Evolutionary conservation across 1,139 yeast genomes (phyloP), one percentile per base, ranked within the genome.

Genomic region (Arxiozyma bovina): DNA sequence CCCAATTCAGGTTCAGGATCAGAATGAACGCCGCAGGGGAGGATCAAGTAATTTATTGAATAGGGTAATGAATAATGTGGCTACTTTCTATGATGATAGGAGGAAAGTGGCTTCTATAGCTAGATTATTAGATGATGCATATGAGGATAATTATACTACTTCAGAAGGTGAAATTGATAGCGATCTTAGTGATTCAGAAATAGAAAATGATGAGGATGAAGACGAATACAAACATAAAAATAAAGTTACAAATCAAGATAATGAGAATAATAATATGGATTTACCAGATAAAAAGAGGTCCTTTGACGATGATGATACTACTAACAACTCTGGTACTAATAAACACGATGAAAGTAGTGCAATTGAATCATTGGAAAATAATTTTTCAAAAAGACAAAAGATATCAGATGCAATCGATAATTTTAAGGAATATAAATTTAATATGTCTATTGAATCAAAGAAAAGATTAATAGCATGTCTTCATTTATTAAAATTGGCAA

Each of bases 401-500:
- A 57, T 68, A 18, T 58, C 69, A 1, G 60, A 62, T 25, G 69
- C 64, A 2, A 51, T 65, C 18, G 67, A 63, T 40, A 67, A 67
- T 53, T 54, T 67, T n/a, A 67, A 64, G 51, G 70, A 66, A 43
- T 67, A 65, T 48, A 64, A 67, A 54, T 63, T 79, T 20, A 71
- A 65, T 49, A 71, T 81, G 63, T 77, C 85, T 1, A 75, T 77
- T 52, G 95, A 87, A 63, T 83, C 90, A 3, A 81, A 83, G 58
- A 82, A 82, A 61, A 77, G 89, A 58, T 70, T 88, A 52, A 81
- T 87, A 51, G 83, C 88, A 55, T 84, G 94, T 61, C 74, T 88
- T 54, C 88, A 85, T 58, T 73, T 89, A 58, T 74, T 88, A 56
- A 81, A 85, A 65, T 75, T 87, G 50, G 96, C 96, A 9, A 88